phyloP scores from a whole-genome alignment of 2,329 filamentous ascomycete species.

The Monosporascus sp. region DNA sequence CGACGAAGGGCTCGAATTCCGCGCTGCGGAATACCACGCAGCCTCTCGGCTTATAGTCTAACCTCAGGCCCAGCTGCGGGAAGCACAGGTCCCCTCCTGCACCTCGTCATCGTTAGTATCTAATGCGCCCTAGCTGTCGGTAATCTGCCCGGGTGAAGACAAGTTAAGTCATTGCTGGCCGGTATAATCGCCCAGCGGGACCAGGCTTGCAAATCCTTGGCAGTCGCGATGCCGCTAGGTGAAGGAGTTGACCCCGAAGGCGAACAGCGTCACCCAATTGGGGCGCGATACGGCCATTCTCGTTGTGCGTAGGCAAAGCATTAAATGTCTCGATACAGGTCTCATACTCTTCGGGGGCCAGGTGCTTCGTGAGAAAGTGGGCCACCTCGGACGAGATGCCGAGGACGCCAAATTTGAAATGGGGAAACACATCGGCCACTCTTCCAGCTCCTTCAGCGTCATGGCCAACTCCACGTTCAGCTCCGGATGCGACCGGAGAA shows the following conservation, averaged over 20 bases:
- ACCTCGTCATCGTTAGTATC: not conserved
- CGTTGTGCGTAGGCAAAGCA: not conserved
- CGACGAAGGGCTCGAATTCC: constrained; percentile 3
- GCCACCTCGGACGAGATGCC: not conserved
- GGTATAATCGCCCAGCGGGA: constrained; percentile 2
- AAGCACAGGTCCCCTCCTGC: constrained; percentile 2
- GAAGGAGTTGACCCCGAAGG: not conserved
- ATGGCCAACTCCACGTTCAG: not conserved
- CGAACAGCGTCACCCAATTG: constrained; percentile 1
- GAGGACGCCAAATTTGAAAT: constrained; percentile 1
- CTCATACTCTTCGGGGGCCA: not conserved
- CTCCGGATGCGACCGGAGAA: not conserved
- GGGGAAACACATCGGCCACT: not conserved
- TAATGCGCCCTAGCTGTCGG: not conserved
- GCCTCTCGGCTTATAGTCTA: not conserved
- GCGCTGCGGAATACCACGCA: constrained; percentile 3
- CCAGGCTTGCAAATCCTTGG: constrained; percentile 1
- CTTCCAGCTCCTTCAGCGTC: not conserved
- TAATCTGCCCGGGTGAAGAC: not conserved
- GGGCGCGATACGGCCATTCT: not conserved
- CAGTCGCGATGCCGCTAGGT: constrained; percentile 1
- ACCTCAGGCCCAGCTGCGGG: not conserved
- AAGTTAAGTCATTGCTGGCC: not conserved
- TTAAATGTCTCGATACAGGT: not conserved
- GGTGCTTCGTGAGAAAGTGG: not conserved